A percentile compares a stretch with the other conserved stretches of the same genome.
These are phyloP conservation scores for Geum urbanum DNA, from an alignment of 306 rosid genomes.

Conservation along the genomic window DNA sequence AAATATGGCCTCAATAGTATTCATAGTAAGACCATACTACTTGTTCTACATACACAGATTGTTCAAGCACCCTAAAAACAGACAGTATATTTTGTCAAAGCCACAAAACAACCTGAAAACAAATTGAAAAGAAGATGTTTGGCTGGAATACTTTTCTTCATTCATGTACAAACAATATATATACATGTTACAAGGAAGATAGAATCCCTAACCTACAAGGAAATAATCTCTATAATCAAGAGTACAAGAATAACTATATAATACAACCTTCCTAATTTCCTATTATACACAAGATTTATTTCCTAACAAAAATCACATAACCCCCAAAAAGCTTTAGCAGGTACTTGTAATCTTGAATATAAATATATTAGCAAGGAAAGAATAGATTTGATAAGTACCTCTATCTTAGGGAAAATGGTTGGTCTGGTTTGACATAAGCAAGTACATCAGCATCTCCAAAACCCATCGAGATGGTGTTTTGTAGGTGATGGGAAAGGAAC, in stretches of 20 bases:
- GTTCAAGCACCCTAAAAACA: slow-evolving; percentile 81
- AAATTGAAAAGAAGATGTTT: not conserved
- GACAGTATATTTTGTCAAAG: slow-evolving; percentile 70
- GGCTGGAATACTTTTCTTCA: too few species aligned
- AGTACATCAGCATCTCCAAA: slow-evolving; percentile 76
- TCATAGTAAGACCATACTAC: slow-evolving; percentile 76
- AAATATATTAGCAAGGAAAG: not conserved
- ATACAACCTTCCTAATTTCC: too few species aligned
- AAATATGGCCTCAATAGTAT: slow-evolving; percentile 73
- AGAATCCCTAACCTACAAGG: too few species aligned
- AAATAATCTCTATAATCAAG: too few species aligned
- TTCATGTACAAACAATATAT: too few species aligned
- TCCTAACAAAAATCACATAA: too few species aligned
- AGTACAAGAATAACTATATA: too few species aligned
- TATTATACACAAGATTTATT: too few species aligned
- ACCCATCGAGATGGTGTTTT: slow-evolving; percentile 56
- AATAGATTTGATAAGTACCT: slow-evolving; percentile 38
- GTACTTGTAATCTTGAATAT: too few species aligned
- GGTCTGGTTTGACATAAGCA: slow-evolving; percentile 64
- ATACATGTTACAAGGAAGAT: too few species aligned
- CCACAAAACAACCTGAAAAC: slow-evolving; percentile 75
- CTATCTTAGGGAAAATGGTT: slow-evolving; percentile 40
- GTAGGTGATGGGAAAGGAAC: slow-evolving; percentile 66
- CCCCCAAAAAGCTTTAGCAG: too few species aligned
- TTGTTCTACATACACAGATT: slow-evolving; percentile 52